Evolutionary conservation across 768 basidiomycete genomes (phyloP), one percentile per base, ranked within the genome.

Genomic region (Exsudoporus frostii): DNA sequence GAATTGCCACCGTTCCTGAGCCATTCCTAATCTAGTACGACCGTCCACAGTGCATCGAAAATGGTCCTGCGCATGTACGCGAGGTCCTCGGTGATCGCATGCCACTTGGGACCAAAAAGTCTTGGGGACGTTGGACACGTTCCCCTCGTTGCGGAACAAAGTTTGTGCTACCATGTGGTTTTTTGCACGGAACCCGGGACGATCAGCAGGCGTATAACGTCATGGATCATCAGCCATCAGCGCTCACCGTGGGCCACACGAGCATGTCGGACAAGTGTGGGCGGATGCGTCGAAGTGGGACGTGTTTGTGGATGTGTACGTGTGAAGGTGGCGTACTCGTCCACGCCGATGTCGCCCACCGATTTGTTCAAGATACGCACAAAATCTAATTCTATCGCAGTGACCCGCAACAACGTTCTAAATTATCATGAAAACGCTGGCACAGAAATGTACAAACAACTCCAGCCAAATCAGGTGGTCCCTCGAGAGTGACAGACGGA

Each of bases 391-490:
- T 27, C 33, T 41, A 33, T 50, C 48, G 10, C 13, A 29, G 4
- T 30, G 17, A 32, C 29, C 27, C 45, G 48, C 51, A 39, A 30
- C 29, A 11, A 10, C 29, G 29, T 11, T 11, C 37, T 52, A 54
- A 37, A 30, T 44, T 51, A 51, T 36, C 47, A 52, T 45, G 40
- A 48, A 44, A 34, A 29, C 41, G 5, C 20, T 14, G 30, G 19
- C 24, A 51, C 20, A 57, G 25, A 56, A 42, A 49, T 22, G 33
- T 51, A 59, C 49, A 61, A 22, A 52, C 32, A 47, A 15, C 8
- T 15, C 51, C 48, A 61, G 50, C 49, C 25, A 33, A 55, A 13
- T n/a, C 4, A 34, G 42, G 54, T 29, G 51, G 56, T 53, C 51
- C 53, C 65, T 19, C 7, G 29, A 49, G 33, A 33, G 22, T 17